Conservation (phyloP, 441 rosid genomes). For the Erodium moschatum region DNA sequence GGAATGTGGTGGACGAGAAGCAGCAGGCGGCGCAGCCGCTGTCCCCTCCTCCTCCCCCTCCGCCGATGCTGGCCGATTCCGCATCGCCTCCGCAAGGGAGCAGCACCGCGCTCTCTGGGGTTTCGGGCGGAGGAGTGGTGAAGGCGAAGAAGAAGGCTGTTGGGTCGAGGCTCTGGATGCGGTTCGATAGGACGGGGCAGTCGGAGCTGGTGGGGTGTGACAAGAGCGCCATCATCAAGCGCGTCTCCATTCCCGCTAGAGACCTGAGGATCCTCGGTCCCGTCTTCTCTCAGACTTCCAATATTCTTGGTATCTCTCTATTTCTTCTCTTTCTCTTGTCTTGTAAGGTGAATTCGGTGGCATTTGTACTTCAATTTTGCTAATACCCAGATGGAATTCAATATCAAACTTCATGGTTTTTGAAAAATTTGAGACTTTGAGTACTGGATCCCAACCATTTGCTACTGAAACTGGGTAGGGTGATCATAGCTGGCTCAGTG, state of each 20-base stretch:
- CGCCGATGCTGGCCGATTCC: slow-evolving; percentile 6
- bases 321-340: neutral
- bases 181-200: slow-evolving; percentile 63
- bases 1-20: neutral
- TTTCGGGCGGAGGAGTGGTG: slow-evolving; percentile 21
- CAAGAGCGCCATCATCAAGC: slow-evolving; percentile 63
- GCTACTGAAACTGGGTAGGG: neutral
- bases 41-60: neutral
- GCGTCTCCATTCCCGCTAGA: slow-evolving; percentile 74
- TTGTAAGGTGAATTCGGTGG: neutral
- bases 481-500: neutral
- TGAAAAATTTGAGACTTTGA: neutral
- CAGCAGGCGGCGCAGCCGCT: neutral
- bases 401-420: neutral
- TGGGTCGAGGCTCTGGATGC: slow-evolving; percentile 82
- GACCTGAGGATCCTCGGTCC: slow-evolving; percentile 93
- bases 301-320: slow-evolving; percentile 57
- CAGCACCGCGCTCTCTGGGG: neutral
- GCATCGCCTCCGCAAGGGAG: slow-evolving; percentile 1
- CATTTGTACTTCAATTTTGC: neutral
- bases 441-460: neutral
- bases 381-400: neutral
- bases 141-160: slow-evolving; percentile 68
- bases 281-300: slow-evolving; percentile 78
- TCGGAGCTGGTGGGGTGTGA: slow-evolving; percentile 82